These are phyloP conservation scores for Aspergillus tanneri DNA, from an alignment of 2,329 filamentous ascomycete genomes.

Conservation along the genomic window DNA sequence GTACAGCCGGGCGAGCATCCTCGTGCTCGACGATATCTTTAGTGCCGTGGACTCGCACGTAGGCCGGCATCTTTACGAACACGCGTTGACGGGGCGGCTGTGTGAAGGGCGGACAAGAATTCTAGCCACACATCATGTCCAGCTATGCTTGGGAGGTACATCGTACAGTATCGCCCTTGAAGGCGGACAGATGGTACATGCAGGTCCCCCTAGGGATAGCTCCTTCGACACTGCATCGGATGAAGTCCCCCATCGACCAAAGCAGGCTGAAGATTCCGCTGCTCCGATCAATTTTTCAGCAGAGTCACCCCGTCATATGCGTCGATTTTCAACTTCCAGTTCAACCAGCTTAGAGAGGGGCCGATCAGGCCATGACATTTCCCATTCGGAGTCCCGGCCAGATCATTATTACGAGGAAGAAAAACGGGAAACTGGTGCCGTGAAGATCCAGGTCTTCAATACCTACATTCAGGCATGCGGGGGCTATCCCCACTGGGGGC, in stretches of 20 bases:
- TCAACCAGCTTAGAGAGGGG: background rate
- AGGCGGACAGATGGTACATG: constrained; percentile 5
- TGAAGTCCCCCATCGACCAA: background rate
- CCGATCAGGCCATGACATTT: background rate
- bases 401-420: constrained; percentile 76
- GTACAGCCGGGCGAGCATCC: constrained; percentile 70
- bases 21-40: constrained; percentile 78
- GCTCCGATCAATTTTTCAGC: background rate
- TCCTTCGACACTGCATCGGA: background rate
- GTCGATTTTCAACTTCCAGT: constrained; percentile 1
- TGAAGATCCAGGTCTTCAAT: constrained; percentile 64
- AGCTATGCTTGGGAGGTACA: constrained; percentile 50
- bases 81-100: constrained; percentile 70
- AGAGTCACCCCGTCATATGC: background rate
- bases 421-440: constrained; percentile 64
- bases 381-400: constrained; percentile 32
- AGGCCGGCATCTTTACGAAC: constrained; percentile 71
- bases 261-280: background rate
- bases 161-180: constrained; percentile 9
- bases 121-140: constrained; percentile 74
- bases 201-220: background rate
- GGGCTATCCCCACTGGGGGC: constrained; percentile 61
- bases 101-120: constrained; percentile 69
- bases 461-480: constrained; percentile 67
- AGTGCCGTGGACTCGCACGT: constrained; percentile 75